phyloP scores from a whole-genome alignment of 2,329 filamentous ascomycete genomes.

The Diaporthe batatas region DNA sequence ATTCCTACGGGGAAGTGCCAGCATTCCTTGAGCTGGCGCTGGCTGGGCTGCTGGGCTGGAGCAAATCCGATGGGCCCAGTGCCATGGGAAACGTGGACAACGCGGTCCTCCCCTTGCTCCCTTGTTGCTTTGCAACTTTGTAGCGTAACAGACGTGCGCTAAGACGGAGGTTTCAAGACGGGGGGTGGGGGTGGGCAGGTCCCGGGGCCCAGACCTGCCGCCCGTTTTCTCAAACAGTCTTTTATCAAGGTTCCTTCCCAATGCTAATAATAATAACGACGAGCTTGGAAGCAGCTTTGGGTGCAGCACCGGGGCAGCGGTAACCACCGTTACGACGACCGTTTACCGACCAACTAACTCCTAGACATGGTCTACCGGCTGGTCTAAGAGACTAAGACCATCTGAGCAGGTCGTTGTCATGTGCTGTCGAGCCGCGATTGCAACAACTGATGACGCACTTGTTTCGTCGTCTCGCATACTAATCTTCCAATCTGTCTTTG shows the following conservation, averaged over 20 bases:
- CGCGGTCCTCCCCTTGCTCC: not conserved
- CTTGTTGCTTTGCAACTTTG: too few relatives aligned
- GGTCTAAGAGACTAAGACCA: conserved; percentile 1
- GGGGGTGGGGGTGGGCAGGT: not conserved
- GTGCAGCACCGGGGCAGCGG: not conserved
- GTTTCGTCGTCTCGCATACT: conserved; percentile 23
- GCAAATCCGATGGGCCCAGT: conserved; percentile 24
- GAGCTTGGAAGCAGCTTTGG: not conserved
- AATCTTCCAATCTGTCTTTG: not conserved
- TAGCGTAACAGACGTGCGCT: conserved; percentile 3
- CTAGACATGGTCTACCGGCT: not conserved
- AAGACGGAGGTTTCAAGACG: conserved; percentile 37
- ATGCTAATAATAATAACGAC: too few relatives aligned
- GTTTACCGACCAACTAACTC: not conserved
- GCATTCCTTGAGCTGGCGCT: conserved; percentile 16
- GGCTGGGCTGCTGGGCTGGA: too few relatives aligned
- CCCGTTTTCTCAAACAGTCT: not conserved
- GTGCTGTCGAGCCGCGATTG: not conserved
- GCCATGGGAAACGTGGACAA: conserved; percentile 30
- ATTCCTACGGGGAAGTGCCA: conserved; percentile 2
- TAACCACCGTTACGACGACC: conserved; percentile 1
- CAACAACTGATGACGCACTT: conserved; percentile 35
- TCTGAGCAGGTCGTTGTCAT: conserved; percentile 7
- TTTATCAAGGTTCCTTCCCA: not conserved
- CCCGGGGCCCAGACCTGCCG: conserved; percentile 7